phyloP scores from a whole-genome alignment of 2,329 filamentous ascomycete genomes.

The Neonectria neomacrospora region DNA sequence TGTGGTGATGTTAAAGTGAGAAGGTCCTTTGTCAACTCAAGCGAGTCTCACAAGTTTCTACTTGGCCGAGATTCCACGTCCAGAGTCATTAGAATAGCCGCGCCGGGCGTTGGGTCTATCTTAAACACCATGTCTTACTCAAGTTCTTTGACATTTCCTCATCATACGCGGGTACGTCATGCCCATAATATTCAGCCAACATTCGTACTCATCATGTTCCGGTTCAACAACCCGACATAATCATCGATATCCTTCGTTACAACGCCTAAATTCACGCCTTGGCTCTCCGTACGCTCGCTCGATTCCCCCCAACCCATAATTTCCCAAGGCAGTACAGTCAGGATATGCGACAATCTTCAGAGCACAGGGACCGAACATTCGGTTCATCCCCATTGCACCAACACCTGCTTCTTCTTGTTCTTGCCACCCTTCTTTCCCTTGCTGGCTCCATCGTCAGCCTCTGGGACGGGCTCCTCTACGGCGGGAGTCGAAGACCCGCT shows the following conservation, averaged over 20 bases:
- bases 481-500: slow-evolving; percentile 41
- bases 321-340: not conserved
- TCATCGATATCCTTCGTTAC: slow-evolving; percentile 2
- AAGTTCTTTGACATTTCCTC: not conserved
- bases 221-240: not conserved
- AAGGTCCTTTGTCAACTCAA: too few species aligned
- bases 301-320: not conserved
- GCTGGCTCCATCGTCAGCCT: slow-evolving; percentile 44
- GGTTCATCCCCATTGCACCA: slow-evolving; percentile 68
- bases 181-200: not conserved
- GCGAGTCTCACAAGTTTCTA: too few species aligned
- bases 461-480: slow-evolving; percentile 41
- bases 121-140: not conserved
- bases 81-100: not conserved
- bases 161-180: not conserved
- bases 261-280: slow-evolving; percentile 3
- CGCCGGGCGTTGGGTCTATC: not conserved
- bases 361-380: not conserved
- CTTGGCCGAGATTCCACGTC: not conserved
- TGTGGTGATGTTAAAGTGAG: too few species aligned
- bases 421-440: slow-evolving; percentile 68
- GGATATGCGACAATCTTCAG: not conserved
- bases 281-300: not conserved
- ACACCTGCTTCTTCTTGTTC: slow-evolving; percentile 70
- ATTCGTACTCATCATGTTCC: not conserved